These are phyloP conservation scores for Penicillium herquei DNA, from an alignment of 495 filamentous ascomycete species.

Conservation along the genomic window DNA sequence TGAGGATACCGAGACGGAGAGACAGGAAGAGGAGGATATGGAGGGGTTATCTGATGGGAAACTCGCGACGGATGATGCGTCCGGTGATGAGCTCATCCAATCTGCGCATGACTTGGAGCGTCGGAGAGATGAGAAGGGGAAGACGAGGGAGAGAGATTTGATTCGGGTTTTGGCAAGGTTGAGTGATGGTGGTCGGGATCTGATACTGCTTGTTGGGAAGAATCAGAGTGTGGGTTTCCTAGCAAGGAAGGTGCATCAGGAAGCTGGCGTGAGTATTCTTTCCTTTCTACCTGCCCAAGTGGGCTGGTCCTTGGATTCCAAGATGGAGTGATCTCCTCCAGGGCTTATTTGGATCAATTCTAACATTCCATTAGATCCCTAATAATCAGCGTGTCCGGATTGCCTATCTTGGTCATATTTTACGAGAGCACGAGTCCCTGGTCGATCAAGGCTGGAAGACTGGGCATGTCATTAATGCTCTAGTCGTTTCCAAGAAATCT, in stretches of 20 bases:
- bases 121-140: slow-evolving; percentile 64
- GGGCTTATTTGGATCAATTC: too few species aligned
- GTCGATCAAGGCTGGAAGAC: slow-evolving; percentile 70
- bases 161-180: slow-evolving; percentile 63
- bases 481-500: slow-evolving; percentile 54
- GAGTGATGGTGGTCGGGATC: slow-evolving; percentile 67
- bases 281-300: not conserved
- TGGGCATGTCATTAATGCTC: slow-evolving; percentile 75
- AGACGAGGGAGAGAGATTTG: slow-evolving; percentile 51
- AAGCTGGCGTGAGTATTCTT: slow-evolving; percentile 56
- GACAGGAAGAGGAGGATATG: slow-evolving; percentile 42
- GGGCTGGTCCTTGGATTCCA: slow-evolving; percentile 2
- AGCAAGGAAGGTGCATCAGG: slow-evolving; percentile 59
- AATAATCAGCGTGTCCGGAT: slow-evolving; percentile 59
- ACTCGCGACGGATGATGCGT: slow-evolving; percentile 42
- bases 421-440: slow-evolving; percentile 65
- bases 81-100: slow-evolving; percentile 42
- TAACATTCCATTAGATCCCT: slow-evolving; percentile 34
- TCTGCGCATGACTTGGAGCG: slow-evolving; percentile 50
- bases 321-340: too few species aligned
- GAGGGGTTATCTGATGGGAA: slow-evolving; percentile 45
- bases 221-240: slow-evolving; percentile 62
- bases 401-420: slow-evolving; percentile 74
- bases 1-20: slow-evolving; percentile 23
- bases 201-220: slow-evolving; percentile 58